Evolutionary conservation across 176 grass and related monocot species (phyloP).

Genomic region (Cymbopogon citratus): DNA sequence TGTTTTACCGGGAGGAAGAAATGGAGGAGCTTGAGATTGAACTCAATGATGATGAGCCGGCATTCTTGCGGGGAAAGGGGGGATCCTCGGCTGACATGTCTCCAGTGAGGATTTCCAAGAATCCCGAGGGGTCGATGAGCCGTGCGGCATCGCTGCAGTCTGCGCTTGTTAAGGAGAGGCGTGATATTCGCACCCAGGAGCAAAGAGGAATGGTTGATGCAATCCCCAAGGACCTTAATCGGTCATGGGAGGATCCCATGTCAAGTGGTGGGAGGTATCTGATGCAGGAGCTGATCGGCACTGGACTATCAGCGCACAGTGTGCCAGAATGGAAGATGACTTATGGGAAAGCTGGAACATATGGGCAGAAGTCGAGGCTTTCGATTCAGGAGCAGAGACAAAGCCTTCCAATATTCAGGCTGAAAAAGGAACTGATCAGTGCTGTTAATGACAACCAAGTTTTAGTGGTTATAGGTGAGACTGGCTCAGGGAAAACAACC

Average conservation of each 20-base stretch:
- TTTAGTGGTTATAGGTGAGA: conserved; percentile 92
- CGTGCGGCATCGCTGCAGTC: conserved; percentile 80
- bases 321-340: conserved; percentile 98
- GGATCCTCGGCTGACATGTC: conserved; percentile 86
- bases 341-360: conserved; percentile 89
- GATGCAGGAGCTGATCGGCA: conserved; percentile 82
- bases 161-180: conserved; percentile 90
- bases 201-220: conserved; percentile 98
- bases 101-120: conserved; percentile 95
- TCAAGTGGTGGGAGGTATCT: conserved; percentile 82
- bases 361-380: conserved; percentile 78
- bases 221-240: conserved; percentile 92
- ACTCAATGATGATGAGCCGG: conserved; percentile 89
- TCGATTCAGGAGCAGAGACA: conserved; percentile 92
- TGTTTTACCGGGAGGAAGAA: conserved; percentile 85
- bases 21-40: conserved; percentile 87
- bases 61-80: conserved; percentile 86
- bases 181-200: conserved; percentile 86
- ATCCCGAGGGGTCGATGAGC: conserved; percentile 90
- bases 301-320: conserved; percentile 61
- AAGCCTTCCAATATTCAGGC: conserved; percentile 83
- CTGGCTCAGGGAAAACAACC: conserved; percentile 94
- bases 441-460: conserved; percentile 97
- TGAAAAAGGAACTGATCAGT: conserved; percentile 93
- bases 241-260: conserved; percentile 98